Conservation (phyloP, 305 asterid species). For the Fraxinus nigra region DNA sequence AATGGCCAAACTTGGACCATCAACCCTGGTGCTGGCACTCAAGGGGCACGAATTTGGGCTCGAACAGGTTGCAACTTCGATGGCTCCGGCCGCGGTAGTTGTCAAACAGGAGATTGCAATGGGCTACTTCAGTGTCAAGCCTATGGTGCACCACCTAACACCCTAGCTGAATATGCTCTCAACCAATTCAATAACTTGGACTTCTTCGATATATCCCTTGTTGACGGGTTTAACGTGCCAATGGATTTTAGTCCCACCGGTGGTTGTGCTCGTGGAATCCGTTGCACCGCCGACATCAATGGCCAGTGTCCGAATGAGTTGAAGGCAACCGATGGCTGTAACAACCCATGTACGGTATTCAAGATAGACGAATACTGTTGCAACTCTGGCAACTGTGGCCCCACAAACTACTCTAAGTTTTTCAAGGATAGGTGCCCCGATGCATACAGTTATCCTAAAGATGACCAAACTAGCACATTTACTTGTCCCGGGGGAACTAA, state of each 20-base stretch:
- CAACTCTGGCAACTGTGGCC: slow-evolving; percentile 22
- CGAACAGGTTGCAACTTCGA: slow-evolving; percentile 36
- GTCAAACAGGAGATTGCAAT: slow-evolving; percentile 35
- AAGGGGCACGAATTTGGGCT: slow-evolving; percentile 34
- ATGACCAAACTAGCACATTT: not conserved
- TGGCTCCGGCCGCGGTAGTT: slow-evolving; percentile 22
- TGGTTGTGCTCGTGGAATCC: slow-evolving; percentile 23
- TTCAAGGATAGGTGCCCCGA: not conserved
- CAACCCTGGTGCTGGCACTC: slow-evolving; percentile 22
- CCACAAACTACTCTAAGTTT: slow-evolving; percentile 15
- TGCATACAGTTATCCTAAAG: slow-evolving; percentile 37
- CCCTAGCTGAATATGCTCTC: slow-evolving; percentile 22
- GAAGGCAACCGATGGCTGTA: slow-evolving; percentile 40
- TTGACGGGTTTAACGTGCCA: slow-evolving; percentile 46
- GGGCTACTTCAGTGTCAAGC: slow-evolving; percentile 25
- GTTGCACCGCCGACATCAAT: slow-evolving; percentile 36
- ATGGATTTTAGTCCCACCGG: slow-evolving; percentile 41
- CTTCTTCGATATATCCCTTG: slow-evolving; percentile 21
- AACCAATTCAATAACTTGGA: slow-evolving; percentile 12
- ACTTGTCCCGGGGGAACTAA: not conserved
- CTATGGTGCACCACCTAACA: slow-evolving; percentile 35
- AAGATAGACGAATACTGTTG: slow-evolving; percentile 36
- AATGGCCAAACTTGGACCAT: slow-evolving; percentile 33
- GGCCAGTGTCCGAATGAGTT: slow-evolving; percentile 42
- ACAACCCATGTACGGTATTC: slow-evolving; percentile 47